Percentiles rank a stretch among this genome's conserved stretches.
These are phyloP conservation scores for Straminergon stramineum DNA, from an alignment of 225 moss, liverwort and hornwort species.

Conservation along the genomic window DNA sequence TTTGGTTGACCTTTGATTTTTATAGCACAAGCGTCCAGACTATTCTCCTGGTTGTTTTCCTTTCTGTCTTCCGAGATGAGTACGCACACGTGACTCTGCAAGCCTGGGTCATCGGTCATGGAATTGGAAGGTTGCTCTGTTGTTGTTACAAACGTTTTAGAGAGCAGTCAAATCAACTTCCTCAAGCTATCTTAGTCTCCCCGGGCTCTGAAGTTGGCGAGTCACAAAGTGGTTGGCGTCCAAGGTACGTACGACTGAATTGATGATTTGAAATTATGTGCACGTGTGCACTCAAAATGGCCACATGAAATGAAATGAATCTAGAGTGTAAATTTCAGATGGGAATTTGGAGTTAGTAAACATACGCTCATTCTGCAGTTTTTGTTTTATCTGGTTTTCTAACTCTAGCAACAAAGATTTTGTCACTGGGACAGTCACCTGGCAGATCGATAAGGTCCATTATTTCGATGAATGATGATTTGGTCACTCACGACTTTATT, in stretches of 20 bases:
- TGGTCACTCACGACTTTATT: neutral
- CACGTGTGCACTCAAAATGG: neutral
- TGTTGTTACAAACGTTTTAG: too few species aligned
- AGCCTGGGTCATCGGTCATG: fast-evolving
- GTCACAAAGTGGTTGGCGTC: neutral
- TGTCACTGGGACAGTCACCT: too few species aligned
- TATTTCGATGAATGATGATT: neutral
- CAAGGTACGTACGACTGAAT: neutral
- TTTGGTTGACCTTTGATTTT: too few species aligned
- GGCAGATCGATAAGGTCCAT: neutral
- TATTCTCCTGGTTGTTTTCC: neutral
- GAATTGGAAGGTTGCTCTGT: fast-evolving
- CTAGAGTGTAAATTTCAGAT: too few species aligned
- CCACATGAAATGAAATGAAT: neutral
- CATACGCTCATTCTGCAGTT: neutral
- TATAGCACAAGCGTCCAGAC: neutral
- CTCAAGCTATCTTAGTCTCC: neutral
- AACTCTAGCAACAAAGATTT: neutral
- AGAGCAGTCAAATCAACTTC: neutral
- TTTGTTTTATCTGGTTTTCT: neutral
- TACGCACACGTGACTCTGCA: fast-evolving
- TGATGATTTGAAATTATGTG: neutral
- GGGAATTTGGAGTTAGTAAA: neutral
- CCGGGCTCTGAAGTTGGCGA: neutral
- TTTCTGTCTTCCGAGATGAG: neutral